These are phyloP conservation scores for Leccinum incarnatum DNA, from an alignment of 768 basidiomycete species.

Conservation along the genomic window DNA sequence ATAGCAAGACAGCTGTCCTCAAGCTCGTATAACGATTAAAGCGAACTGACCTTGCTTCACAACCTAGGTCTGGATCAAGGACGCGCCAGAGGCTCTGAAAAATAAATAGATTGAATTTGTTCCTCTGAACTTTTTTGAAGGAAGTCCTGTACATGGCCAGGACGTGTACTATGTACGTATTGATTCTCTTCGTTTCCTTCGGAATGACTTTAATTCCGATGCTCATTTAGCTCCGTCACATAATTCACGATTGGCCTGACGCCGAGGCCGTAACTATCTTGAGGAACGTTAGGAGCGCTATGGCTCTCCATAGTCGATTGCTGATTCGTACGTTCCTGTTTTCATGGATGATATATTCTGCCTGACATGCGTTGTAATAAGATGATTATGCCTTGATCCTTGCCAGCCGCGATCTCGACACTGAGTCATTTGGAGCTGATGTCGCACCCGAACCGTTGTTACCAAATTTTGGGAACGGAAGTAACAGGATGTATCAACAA, in stretches of 20 bases:
- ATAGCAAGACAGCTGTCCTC: background rate
- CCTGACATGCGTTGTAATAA: background rate
- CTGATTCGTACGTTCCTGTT: slow-evolving; percentile 31
- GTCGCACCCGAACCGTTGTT: slow-evolving; percentile 45
- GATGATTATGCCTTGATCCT: slow-evolving; percentile 21
- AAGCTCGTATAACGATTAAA: background rate
- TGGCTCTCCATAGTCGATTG: slow-evolving; percentile 30
- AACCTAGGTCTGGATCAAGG: background rate
- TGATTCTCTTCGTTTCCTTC: background rate
- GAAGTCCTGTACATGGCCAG: background rate
- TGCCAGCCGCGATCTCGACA: slow-evolving; percentile 7
- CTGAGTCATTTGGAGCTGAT: slow-evolving; percentile 13
- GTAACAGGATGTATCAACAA: slow-evolving; percentile 38
- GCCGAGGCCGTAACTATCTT: slow-evolving; percentile 31
- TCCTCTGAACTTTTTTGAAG: background rate
- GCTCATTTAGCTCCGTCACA: slow-evolving; percentile 23
- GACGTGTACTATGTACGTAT: background rate
- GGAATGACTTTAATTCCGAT: background rate
- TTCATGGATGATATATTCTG: background rate
- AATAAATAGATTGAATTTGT: background rate
- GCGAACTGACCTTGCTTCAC: background rate
- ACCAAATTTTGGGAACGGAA: slow-evolving; percentile 46
- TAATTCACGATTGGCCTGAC: slow-evolving; percentile 38
- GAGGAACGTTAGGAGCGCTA: slow-evolving; percentile 26
- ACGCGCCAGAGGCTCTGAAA: background rate